phyloP scores from a whole-genome alignment of 163 green algal species.

The Scenedesmus sp. region DNA sequence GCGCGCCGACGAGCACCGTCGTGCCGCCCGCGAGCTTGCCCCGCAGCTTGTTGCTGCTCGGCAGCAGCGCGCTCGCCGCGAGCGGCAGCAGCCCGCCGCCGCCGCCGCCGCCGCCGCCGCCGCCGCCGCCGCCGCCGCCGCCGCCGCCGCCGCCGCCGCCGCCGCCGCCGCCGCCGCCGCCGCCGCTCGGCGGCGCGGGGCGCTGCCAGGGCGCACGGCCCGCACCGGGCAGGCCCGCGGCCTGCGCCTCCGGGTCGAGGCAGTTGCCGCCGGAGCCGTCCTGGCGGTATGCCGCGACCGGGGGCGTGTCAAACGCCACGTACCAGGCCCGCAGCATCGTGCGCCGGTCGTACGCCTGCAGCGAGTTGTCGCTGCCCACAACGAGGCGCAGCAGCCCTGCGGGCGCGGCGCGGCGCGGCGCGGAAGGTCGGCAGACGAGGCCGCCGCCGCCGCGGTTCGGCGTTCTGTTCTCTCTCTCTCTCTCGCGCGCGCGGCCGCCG shows the following conservation, averaged over 20 bases:
- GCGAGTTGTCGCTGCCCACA: constrained; percentile 60
- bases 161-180: no score
- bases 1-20: constrained; percentile 58
- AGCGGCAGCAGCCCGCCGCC: neutral
- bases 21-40: constrained; percentile 13
- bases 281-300: constrained; percentile 61
- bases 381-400: constrained; percentile 49
- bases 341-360: constrained; percentile 63
- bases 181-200: no score
- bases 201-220: no score
- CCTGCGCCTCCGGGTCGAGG: constrained; percentile 43
- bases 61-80: neutral
- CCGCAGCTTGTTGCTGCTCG: constrained; percentile 6
- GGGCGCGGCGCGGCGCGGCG: no score
- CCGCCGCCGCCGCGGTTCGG: no score
- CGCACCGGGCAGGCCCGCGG: neutral
- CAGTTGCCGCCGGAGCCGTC: constrained; percentile 49
- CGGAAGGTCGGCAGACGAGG: no score
- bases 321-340: constrained; percentile 64
- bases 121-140: constrained; percentile 8
- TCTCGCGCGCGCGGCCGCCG: no score
- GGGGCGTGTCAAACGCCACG: constrained; percentile 64
- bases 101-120: neutral
- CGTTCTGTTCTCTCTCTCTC: no score
- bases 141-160: neutral